Base-by-base conservation (phyloP, 305 asterid genomes). In the Fraxinus albicans region DNA sequence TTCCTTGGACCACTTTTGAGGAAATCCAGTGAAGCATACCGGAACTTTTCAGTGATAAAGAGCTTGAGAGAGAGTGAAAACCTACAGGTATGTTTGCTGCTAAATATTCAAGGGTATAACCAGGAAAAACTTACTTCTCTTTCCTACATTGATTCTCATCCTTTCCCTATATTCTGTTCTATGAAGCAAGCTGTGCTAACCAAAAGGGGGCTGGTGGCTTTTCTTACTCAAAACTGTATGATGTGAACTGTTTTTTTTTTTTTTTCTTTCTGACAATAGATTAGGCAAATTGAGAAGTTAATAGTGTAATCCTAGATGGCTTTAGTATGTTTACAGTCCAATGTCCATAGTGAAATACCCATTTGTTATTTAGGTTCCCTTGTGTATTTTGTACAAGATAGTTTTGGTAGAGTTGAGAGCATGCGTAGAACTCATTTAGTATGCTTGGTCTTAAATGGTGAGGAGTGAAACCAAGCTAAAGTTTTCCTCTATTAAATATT, bases 1-100 rank as follows among this genome's bases (percentile, higher is more conserved):
- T 95, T 97, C 89, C 97, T 97, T 80, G 94, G 97, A 81, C 99
- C 99, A 36, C 98, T 97, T 81, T 86, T 95, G 88, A 91, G 94
- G 83, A 97, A 94, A 91, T 92, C 98, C 73, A 94, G 98, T 25
- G 99, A 97, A 92, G 94, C 94, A 23, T 78, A 90, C 86, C 91
- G 98, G 69, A 97, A 95, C 89, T 89, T 86, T 78, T 93, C 98
- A 8, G 95, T 97, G 85, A 88, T 97, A 85, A 97, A 91, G 93
- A 93, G 94, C 82, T 91, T 97, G 89, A 90, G 98, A 86, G 97
- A 94, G 89, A 89, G 98, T 83, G 99, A 97, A 87, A 94, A 92
- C 89, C 91, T 97, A 72, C 97, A 94, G 97, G 99, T 95, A 91
- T 81, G 84, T 79, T 53, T 80, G 50, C 50, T 80, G 33, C 82